phyloP scores from a whole-genome alignment of 371 early-diverging fungal species.

The Entomophthora muscae region DNA sequence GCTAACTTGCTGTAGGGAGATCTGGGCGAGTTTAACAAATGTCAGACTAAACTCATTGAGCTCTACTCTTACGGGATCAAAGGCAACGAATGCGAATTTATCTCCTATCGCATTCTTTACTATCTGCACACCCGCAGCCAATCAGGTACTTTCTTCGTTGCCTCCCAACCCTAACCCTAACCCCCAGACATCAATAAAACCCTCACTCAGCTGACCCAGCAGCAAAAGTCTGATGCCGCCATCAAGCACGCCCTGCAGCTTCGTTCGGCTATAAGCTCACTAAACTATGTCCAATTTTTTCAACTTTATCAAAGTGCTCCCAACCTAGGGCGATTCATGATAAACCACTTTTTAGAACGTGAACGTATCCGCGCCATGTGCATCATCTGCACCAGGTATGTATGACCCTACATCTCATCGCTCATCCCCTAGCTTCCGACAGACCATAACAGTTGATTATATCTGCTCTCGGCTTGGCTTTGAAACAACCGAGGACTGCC shows the following conservation, averaged over 20 bases:
- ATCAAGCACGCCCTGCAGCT: constrained; percentile 71
- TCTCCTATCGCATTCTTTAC: constrained; percentile 82
- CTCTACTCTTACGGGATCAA: constrained; percentile 50
- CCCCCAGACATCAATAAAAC: constrained; percentile 59
- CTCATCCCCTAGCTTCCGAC: constrained; percentile 24
- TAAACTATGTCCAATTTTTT: constrained; percentile 73
- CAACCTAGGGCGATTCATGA: constrained; percentile 67
- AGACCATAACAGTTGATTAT: constrained; percentile 23
- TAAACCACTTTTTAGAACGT: constrained; percentile 76
- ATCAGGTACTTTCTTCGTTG: constrained; percentile 29
- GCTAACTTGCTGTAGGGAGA: too few relatives aligned
- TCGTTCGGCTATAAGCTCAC: constrained; percentile 49
- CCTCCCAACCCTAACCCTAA: too few relatives aligned
- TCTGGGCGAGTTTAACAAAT: constrained; percentile 92
- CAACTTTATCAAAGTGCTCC: constrained; percentile 52
- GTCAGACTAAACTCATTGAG: constrained; percentile 79
- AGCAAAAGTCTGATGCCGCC: constrained; percentile 29
- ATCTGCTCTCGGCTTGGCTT: constrained; percentile 18
- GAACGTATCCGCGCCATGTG: constrained; percentile 56
- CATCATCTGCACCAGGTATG: constrained; percentile 47
- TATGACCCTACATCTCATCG: constrained; percentile 5
- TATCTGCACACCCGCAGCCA: constrained; percentile 68
- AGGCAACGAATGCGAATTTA: constrained; percentile 65
- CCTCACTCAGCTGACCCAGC: constrained; percentile 36
- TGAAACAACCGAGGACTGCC: constrained; percentile 13